Evolutionary conservation across 2,329 filamentous ascomycete genomes (phyloP), one percentile per base, ranked within the genome.

Genomic region (Ascochyta rabiei): DNA sequence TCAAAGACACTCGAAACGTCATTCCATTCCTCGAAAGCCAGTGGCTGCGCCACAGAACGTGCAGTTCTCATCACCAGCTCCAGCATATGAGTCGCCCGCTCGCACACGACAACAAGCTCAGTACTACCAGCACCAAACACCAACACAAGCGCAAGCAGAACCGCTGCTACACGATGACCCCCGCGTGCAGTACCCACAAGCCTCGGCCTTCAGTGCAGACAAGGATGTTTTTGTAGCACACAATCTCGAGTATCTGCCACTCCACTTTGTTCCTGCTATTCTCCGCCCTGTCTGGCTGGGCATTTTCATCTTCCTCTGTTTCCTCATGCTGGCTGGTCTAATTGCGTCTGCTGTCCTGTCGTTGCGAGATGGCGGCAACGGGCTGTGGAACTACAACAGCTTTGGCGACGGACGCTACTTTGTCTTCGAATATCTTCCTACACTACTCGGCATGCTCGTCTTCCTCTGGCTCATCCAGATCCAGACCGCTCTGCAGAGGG

Each of bases 351-450:
- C 89, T 15, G 56, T 74, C 5, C 72, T 71, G 53, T 76, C 74
- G 15, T 65, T 69, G 33, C 69, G 66, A 43, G 59, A 10, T 60
- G 74, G 81, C 9, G 91, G 91, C 0, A 72, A 80, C 9, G 91
- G 72, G 7, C 77, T 97, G 12, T 86, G 84, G 69, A 75, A 81
- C 3, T 96, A 93, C 71, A 77, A 79, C 30, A 82, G 82, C 26
- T 88, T 91, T 53, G 89, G 89, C 57, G 88, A 88, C 44, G 82
- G 82, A 8, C 82, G 87, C 61, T 96, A 96, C 75, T 96, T 97
- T 72, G 75, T 96, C 41, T 95, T 96, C 73, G 85, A 91, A 57
- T 90, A 96, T 60, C 77, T 97, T 1, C 93, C 93, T 2, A 91
- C 92, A 52, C 78, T 96, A 0, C 70, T 96, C 13, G 90, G 87